These are phyloP conservation scores for Kodamaea sagamina DNA, from an alignment of 805 yeast species.

Conservation along the genomic window DNA sequence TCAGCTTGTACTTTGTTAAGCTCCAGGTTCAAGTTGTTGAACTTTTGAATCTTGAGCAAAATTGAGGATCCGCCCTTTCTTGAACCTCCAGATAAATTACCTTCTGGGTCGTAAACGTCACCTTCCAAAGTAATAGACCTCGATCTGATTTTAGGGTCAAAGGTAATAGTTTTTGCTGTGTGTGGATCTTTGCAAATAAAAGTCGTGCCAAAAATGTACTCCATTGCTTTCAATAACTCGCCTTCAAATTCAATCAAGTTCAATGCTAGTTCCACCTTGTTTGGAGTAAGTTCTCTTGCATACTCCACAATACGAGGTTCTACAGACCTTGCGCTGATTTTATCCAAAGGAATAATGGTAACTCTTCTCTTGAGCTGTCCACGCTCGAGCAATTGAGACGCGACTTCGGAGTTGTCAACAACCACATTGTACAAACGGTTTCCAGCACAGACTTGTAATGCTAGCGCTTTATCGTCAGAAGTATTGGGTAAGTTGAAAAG, in stretches of 20 bases:
- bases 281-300: conserved; percentile 80
- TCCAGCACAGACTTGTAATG: conserved; percentile 93
- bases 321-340: conserved; percentile 64
- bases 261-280: conserved; percentile 85
- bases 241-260: conserved; percentile 73
- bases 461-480: conserved; percentile 65
- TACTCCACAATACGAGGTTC: conserved; percentile 52
- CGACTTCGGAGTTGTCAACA: conserved; percentile 84
- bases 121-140: conserved; percentile 90
- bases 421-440: conserved; percentile 86
- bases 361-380: conserved; percentile 81
- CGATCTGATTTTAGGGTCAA: conserved; percentile 75
- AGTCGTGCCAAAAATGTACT: conserved; percentile 87
- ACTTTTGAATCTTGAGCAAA: conserved; percentile 65
- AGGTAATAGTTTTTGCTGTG: conserved; percentile 86
- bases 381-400: conserved; percentile 74
- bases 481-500: conserved; percentile 63
- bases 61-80: conserved; percentile 60
- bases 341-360: conserved; percentile 89
- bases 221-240: conserved; percentile 80
- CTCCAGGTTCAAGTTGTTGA: conserved; percentile 47
- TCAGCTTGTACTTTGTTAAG: conserved; percentile 45
- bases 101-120: conserved; percentile 94
- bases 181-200: conserved; percentile 84
- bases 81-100: conserved; percentile 95